Evolutionary conservation across 345 rosid genomes (phyloP), one percentile per base, ranked within the genome.

Genomic region (Salix suchowensis): DNA sequence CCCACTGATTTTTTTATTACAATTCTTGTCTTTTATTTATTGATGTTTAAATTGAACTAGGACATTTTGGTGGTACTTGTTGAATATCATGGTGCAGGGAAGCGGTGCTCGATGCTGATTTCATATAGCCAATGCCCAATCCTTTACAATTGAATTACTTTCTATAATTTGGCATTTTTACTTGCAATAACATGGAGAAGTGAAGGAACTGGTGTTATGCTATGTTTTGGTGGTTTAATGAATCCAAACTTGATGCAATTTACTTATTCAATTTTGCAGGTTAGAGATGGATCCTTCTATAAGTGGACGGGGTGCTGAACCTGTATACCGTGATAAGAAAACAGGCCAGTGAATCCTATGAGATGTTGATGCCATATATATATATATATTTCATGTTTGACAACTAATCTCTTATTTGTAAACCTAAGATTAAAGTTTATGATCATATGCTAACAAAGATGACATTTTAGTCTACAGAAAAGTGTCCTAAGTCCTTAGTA

Each of bases 251-350:
- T 61, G 21, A 42, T 74, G 16, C 37, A 6, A 14, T 46, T 39
- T 24, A 40, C 36, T 52, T 42, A 6, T 37, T 37, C 26, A 76
- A 30, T 55, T 72, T 36, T 75, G 69, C 82, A 92, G 99, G 84
- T 89, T 91, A 85, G 79, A 84, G 68, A 87, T 93, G 97, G 96
- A 92, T 85, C 87, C 96, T 73, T 82, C 89, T 81, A 13, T 84
- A 71, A 96, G 90, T 39, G 97, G 98, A 52, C 85, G 77, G 75
- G 96, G 90, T 78, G 96, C 94, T 37, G 94, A 88, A 84, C 88
- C 94, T 54, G 91, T 96, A 37, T 93, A 79, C 83, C 99, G 99
- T 80, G 98, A 91, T 83, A 95, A 91, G 84, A 81, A 52, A 68
- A 85, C 87, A 91, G 92, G 99, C 91, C 74, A 78, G 67, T 62